Evolutionary conservation across 2,329 filamentous ascomycete species (phyloP).

Genomic region (Neofusicoccum laricinum): DNA sequence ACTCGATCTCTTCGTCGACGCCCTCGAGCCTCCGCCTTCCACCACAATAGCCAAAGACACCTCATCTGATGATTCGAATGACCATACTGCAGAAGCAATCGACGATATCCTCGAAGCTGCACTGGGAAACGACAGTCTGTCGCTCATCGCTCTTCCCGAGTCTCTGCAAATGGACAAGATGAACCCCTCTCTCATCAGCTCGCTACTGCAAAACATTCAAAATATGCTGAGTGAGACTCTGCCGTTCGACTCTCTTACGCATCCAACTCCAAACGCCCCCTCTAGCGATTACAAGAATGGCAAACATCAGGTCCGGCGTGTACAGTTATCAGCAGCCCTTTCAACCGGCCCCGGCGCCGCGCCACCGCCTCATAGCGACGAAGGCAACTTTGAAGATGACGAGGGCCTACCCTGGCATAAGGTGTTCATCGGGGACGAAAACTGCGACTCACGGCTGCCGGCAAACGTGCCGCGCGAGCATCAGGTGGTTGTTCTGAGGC

Average conservation of each 20-base stretch:
- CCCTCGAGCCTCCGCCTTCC: conserved; percentile 27
- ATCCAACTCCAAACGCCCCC: conserved; percentile 15
- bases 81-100: neutral
- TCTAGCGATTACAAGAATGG: conserved; percentile 17
- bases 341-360: conserved; percentile 64
- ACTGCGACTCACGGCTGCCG: conserved; percentile 60
- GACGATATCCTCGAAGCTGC: conserved; percentile 9
- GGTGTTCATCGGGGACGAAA: conserved; percentile 66
- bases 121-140: conserved; percentile 16
- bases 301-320: conserved; percentile 28
- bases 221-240: conserved; percentile 27
- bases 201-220: conserved; percentile 35
- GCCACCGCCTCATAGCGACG: conserved; percentile 55
- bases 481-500: conserved; percentile 76
- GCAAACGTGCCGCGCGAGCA: conserved; percentile 52
- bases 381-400: conserved; percentile 29
- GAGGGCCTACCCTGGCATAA: conserved; percentile 64
- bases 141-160: conserved; percentile 21
- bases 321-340: conserved; percentile 43
- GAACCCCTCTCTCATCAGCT: conserved; percentile 30
- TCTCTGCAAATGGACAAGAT: conserved; percentile 26
- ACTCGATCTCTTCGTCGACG: conserved; percentile 71
- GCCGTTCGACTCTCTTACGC: conserved; percentile 14
- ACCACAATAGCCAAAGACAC: neutral
- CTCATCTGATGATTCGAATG: neutral